Conservation (phyloP, 78 protist genomes). For the Pigoraptor vietnamica region DNA sequence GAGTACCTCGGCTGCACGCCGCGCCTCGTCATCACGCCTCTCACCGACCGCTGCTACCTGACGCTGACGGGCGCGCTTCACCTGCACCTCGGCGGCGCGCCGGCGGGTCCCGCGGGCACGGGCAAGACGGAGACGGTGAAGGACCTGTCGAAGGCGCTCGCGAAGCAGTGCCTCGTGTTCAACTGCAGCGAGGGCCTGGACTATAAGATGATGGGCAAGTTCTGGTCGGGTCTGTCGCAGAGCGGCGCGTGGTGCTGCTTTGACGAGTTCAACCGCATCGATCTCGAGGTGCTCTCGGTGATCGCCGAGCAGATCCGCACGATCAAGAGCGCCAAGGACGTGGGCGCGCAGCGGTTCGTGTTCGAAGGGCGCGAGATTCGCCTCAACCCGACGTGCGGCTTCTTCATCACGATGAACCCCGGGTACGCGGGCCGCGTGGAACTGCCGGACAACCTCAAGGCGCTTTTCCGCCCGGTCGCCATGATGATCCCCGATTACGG, state of each 20-base stretch:
- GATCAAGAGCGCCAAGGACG: conserved; percentile 52
- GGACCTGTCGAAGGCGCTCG: conserved; percentile 61
- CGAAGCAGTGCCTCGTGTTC: conserved; percentile 20
- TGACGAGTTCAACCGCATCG: conserved; percentile 89
- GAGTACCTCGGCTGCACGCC: conserved; percentile 76
- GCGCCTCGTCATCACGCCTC: conserved; percentile 88
- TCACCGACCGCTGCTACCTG: conserved; percentile 83
- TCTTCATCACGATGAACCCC: conserved; percentile 89
- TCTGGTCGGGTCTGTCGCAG: conserved; percentile 67
- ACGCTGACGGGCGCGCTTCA: conserved; percentile 71
- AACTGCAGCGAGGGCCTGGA: conserved; percentile 52
- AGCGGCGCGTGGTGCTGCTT: conserved; percentile 81
- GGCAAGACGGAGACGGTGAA: conserved; percentile 60
- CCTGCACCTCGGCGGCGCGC: conserved; percentile 69
- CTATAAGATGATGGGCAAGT: conserved; percentile 43
- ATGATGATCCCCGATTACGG: conserved; percentile 85
- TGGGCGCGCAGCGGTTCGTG: background rate
- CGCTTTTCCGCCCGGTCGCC: conserved; percentile 80
- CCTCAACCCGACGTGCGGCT: conserved; percentile 38
- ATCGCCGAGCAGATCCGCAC: conserved; percentile 72
- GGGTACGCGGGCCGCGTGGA: conserved; percentile 79
- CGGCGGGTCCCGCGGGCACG: conserved; percentile 91
- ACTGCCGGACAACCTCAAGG: conserved; percentile 67
- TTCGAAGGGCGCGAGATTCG: conserved; percentile 51
- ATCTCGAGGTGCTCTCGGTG: conserved; percentile 58